A percentile compares a stretch with the other conserved stretches of the same genome.
These are phyloP conservation scores for Phytophthora litchii DNA, from an alignment of 352 stramenopile species.

Conservation along the genomic window DNA sequence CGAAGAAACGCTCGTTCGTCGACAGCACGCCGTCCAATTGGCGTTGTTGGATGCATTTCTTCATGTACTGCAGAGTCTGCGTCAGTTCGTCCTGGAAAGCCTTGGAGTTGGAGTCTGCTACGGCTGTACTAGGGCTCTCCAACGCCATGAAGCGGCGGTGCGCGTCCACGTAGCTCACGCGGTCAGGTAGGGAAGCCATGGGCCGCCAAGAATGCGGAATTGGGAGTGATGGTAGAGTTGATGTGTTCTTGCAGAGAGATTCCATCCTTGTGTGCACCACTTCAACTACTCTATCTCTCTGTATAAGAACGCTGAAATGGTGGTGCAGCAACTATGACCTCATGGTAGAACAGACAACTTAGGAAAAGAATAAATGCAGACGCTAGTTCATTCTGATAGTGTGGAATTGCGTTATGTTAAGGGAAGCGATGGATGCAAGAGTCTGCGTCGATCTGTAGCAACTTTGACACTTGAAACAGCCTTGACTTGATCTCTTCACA, in stretches of 20 bases:
- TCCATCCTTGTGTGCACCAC: neutral
- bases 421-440: neutral
- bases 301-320: no score
- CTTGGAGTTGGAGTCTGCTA: conserved; percentile 32
- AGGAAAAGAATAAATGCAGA: conserved; percentile 4
- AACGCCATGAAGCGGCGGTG: conserved; percentile 33
- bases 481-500: neutral
- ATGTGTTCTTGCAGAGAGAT: conserved; percentile 6
- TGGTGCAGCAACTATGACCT: no score
- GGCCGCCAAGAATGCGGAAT: neutral
- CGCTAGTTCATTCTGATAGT: conserved; percentile 9
- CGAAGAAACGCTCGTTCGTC: conserved; percentile 77
- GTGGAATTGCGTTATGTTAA: conserved; percentile 7
- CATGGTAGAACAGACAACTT: no score
- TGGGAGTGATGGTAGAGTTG: conserved; percentile 8
- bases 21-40: conserved; percentile 71
- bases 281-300: neutral
- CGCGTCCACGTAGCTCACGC: conserved; percentile 39
- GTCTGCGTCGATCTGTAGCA: no score
- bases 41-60: conserved; percentile 57
- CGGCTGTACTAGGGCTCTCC: conserved; percentile 15
- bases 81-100: conserved; percentile 34
- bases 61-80: conserved; percentile 26
- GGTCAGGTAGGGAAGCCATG: conserved; percentile 26
- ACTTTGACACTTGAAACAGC: no score